These are phyloP conservation scores for Trametes gibbosa DNA, from an alignment of 768 basidiomycete genomes.

Conservation along the genomic window DNA sequence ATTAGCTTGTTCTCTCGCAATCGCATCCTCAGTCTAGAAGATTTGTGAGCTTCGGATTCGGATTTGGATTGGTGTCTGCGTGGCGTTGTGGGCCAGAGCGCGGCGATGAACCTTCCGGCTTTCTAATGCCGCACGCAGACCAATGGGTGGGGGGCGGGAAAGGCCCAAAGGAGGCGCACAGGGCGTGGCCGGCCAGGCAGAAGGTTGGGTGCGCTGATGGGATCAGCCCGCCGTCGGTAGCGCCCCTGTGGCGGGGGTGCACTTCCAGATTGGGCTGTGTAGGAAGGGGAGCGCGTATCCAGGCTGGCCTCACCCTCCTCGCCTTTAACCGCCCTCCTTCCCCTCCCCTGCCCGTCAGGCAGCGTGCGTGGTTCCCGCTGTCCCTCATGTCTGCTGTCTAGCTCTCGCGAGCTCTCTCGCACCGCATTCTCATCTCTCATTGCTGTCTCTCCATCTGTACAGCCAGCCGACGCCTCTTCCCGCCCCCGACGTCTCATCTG, in stretches of 20 bases:
- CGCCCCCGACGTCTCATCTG: conserved; percentile 1
- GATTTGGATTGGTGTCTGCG: too few species aligned
- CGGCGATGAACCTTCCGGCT: not conserved
- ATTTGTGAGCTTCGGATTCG: not conserved
- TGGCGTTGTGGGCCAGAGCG: too few species aligned
- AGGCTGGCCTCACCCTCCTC: not conserved
- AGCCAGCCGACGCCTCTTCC: not conserved
- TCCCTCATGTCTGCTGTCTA: not conserved
- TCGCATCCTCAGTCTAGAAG: not conserved
- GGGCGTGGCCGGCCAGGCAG: not conserved
- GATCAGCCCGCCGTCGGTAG: not conserved
- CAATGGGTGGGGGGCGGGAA: conserved; percentile 1
- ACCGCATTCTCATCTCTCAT: not conserved
- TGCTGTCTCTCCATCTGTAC: conserved; percentile 1
- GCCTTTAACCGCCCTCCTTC: not conserved
- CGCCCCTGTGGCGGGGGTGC: conserved; percentile 2
- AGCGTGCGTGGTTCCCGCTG: too few species aligned
- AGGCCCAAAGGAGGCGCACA: not conserved
- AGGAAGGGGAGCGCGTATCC: conserved; percentile 10
- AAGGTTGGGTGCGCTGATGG: not conserved
- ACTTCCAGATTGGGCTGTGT: conserved; percentile 4
- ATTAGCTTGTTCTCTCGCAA: not conserved
- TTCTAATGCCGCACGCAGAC: not conserved
- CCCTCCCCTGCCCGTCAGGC: not conserved
- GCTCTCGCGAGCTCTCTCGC: not conserved